Conservation (phyloP, 75 land plant genomes). For the Pseudotsuga menziesii region DNA sequence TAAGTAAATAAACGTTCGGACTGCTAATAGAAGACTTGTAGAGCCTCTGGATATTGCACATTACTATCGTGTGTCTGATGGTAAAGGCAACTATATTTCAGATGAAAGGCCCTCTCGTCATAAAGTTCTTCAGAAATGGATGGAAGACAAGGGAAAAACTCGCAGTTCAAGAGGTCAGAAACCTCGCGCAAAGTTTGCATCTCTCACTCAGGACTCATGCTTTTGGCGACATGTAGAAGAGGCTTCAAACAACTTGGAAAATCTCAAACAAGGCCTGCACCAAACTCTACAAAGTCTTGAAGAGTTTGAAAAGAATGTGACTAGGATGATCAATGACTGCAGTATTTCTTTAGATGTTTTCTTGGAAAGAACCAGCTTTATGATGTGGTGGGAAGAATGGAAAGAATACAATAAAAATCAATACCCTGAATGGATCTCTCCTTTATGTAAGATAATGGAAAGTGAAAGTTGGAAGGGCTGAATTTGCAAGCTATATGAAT, state of each 20-base stretch:
- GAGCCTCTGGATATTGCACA: slow-evolving; percentile 78
- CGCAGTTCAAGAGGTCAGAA: background rate
- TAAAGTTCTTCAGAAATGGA: slow-evolving; percentile 43
- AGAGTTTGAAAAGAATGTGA: slow-evolving; percentile 17
- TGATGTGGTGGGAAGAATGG: too few relatives aligned
- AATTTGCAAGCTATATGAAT: too few relatives aligned
- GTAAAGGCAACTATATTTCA: slow-evolving; percentile 45
- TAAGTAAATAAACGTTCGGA: slow-evolving; percentile 53
- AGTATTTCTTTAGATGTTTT: slow-evolving; percentile 18
- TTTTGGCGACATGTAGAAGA: slow-evolving; percentile 65
- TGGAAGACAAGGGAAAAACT: slow-evolving; percentile 17
- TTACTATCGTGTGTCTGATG: slow-evolving; percentile 48
- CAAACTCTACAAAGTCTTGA: slow-evolving; percentile 4
- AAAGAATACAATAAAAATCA: too few relatives aligned
- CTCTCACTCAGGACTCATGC: slow-evolving; percentile 58
- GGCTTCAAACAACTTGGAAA: background rate
- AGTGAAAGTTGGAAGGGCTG: too few relatives aligned
- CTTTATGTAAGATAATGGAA: too few relatives aligned
- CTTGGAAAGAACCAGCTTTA: too few relatives aligned
- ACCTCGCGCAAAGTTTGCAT: slow-evolving; percentile 28
- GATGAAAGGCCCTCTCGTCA: slow-evolving; percentile 51
- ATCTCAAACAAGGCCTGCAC: slow-evolving; percentile 4
- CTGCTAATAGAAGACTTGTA: slow-evolving; percentile 38
- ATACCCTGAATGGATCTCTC: too few relatives aligned
- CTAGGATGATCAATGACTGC: slow-evolving; percentile 8